These are phyloP conservation scores for Lentinula detonsa DNA, from an alignment of 768 basidiomycete species.

Conservation along the genomic window DNA sequence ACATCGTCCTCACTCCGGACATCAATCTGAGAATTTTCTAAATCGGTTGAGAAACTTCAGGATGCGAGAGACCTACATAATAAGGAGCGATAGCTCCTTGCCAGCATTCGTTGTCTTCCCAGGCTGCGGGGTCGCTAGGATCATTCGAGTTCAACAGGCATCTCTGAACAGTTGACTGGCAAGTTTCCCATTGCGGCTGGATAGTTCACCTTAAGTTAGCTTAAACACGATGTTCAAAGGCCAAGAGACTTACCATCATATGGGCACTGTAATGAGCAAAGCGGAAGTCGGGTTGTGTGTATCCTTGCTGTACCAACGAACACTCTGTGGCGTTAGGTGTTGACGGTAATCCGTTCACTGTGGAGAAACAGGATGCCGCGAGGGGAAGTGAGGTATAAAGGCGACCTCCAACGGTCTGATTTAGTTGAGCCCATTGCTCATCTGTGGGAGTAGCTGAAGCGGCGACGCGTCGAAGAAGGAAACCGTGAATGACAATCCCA, in stretches of 20 bases:
- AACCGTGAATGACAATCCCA: not conserved
- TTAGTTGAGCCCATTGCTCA: not conserved
- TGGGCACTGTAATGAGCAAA: slow-evolving; percentile 19
- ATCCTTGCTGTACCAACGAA: slow-evolving; percentile 19
- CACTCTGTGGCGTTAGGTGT: slow-evolving; percentile 17
- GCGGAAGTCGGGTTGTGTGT: slow-evolving; percentile 19
- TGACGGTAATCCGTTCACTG: slow-evolving; percentile 15
- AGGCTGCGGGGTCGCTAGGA: slow-evolving; percentile 12
- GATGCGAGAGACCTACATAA: slow-evolving; percentile 11
- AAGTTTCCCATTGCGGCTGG: slow-evolving; percentile 32
- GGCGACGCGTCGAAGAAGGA: not conserved
- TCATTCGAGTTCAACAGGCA: slow-evolving; percentile 24
- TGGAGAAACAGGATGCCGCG: slow-evolving; percentile 25
- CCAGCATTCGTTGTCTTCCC: slow-evolving; percentile 8
- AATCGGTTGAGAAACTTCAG: not conserved
- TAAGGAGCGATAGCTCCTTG: slow-evolving; percentile 15
- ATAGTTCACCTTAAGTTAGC: not conserved
- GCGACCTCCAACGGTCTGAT: slow-evolving; percentile 21
- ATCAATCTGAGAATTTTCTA: slow-evolving; percentile 14
- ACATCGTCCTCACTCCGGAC: slow-evolving; percentile 15
- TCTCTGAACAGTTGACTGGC: slow-evolving; percentile 18
- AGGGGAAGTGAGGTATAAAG: slow-evolving; percentile 20
- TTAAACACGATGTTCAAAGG: not conserved
- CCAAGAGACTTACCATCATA: slow-evolving; percentile 19
- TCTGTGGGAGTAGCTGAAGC: not conserved